phyloP scores from a whole-genome alignment of 192 early-diverging fungal species.

The Paraglomus occultum region DNA sequence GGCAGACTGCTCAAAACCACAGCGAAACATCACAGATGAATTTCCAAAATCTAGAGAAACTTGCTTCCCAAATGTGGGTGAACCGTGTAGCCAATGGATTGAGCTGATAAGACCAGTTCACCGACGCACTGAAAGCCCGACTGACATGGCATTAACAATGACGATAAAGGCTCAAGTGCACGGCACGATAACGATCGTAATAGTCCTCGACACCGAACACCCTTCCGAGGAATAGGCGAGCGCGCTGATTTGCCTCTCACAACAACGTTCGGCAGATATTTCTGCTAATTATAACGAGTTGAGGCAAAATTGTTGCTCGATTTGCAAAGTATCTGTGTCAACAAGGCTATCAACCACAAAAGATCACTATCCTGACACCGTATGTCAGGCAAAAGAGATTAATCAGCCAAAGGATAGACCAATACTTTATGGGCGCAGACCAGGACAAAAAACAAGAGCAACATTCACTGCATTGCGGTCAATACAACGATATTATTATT shows the following conservation, averaged over 20 bases:
- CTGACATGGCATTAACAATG: no score
- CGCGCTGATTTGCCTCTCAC: background rate
- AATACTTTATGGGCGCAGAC: background rate
- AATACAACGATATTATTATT: constrained; percentile 97
- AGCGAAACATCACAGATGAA: no score
- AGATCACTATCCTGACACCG: constrained; percentile 50
- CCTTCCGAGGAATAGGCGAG: background rate
- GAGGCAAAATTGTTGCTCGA: constrained; percentile 31
- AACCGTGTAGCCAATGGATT: no score
- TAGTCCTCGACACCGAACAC: background rate
- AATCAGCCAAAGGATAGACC: constrained; percentile 35
- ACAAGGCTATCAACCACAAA: constrained; percentile 33
- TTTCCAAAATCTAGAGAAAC: no score
- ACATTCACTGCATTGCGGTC: constrained; percentile 83
- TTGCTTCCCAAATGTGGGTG: no score
- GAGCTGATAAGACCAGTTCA: no score
- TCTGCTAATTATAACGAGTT: constrained; percentile 27
- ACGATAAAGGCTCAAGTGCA: no score
- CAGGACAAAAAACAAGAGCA: background rate
- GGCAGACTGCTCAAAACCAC: no score
- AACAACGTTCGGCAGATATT: no score
- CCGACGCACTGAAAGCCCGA: no score
- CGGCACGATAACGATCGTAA: no score
- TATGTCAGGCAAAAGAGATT: constrained; percentile 46
- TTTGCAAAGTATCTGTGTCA: constrained; percentile 38